phyloP scores from a whole-genome alignment of 176 grass and related monocot species.

The Oryza brachyantha region DNA sequence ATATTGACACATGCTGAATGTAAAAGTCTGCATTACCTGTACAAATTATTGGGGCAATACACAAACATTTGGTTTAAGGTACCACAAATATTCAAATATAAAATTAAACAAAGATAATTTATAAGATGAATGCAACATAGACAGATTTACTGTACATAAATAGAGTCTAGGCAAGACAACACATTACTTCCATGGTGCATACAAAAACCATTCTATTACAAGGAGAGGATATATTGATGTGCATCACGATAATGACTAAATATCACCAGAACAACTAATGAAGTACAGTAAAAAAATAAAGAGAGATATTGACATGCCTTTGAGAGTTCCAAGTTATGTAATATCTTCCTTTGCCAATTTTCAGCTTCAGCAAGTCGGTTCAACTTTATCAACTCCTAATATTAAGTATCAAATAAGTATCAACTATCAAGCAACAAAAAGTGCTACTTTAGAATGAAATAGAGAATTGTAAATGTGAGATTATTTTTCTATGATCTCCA shows the following conservation, averaged over 20 bases:
- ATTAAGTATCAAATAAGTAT: constrained; percentile 5
- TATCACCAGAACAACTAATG: not conserved
- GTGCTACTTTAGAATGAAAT: not conserved
- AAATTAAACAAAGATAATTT: no score
- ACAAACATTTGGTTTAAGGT: not conserved
- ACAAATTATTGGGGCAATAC: not conserved
- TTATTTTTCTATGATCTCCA: no score
- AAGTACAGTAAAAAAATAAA: constrained; percentile 17
- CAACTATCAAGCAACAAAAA: constrained; percentile 13
- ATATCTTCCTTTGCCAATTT: constrained; percentile 90
- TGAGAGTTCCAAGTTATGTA: constrained; percentile 74
- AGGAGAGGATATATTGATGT: not conserved
- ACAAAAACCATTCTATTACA: no score
- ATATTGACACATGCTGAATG: not conserved
- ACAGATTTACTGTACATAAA: no score
- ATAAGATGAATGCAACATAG: no score
- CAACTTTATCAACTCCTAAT: constrained; percentile 68
- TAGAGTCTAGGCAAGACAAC: no score
- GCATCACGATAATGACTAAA: not conserved
- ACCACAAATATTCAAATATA: no score
- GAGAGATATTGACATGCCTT: constrained; percentile 39
- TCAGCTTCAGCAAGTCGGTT: constrained; percentile 70
- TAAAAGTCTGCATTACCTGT: not conserved
- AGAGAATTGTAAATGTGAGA: not conserved
- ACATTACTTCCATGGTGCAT: no score